phyloP scores from a whole-genome alignment of 1,284 basidiomycete genomes.

The Ustilago cynodontis region DNA sequence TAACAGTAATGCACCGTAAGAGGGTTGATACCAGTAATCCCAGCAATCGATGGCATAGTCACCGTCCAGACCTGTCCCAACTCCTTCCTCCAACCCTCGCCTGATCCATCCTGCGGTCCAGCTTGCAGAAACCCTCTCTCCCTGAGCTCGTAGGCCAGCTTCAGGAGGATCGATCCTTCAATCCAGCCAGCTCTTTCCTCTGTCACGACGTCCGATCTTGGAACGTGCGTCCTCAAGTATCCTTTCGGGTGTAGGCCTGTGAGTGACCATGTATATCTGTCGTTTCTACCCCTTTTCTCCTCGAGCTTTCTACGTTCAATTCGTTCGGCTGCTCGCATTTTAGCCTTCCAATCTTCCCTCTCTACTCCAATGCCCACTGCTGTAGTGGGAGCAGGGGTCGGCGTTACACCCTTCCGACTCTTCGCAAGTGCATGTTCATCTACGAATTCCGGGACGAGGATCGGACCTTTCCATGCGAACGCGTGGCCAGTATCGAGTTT shows the following conservation, averaged over 20 bases:
- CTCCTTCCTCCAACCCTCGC: slow-evolving; percentile 25
- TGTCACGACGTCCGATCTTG: background rate
- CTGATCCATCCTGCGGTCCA: slow-evolving; percentile 50
- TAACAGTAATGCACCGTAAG: slow-evolving; percentile 82
- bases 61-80: slow-evolving; percentile 56
- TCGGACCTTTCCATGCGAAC: slow-evolving; percentile 58
- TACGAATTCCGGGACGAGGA: slow-evolving; percentile 32
- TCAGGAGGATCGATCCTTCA: slow-evolving; percentile 47
- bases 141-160: slow-evolving; percentile 57
- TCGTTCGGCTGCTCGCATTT: slow-evolving; percentile 38
- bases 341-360: slow-evolving; percentile 25
- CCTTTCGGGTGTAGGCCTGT: slow-evolving; percentile 27
- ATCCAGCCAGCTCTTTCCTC: slow-evolving; percentile 31
- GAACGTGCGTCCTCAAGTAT: slow-evolving; percentile 32
- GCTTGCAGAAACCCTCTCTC: slow-evolving; percentile 23
- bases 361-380: background rate
- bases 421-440: slow-evolving; percentile 28
- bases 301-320: slow-evolving; percentile 21
- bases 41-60: slow-evolving; percentile 80
- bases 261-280: slow-evolving; percentile 20
- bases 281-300: slow-evolving; percentile 31
- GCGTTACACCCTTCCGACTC: slow-evolving; percentile 12
- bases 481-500: slow-evolving; percentile 73
- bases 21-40: slow-evolving; percentile 81
- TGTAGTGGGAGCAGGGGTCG: slow-evolving; percentile 15